These are phyloP conservation scores for Amoebophrya sp. DNA, from an alignment of 169 alveolate genomes.

Conservation along the genomic window DNA sequence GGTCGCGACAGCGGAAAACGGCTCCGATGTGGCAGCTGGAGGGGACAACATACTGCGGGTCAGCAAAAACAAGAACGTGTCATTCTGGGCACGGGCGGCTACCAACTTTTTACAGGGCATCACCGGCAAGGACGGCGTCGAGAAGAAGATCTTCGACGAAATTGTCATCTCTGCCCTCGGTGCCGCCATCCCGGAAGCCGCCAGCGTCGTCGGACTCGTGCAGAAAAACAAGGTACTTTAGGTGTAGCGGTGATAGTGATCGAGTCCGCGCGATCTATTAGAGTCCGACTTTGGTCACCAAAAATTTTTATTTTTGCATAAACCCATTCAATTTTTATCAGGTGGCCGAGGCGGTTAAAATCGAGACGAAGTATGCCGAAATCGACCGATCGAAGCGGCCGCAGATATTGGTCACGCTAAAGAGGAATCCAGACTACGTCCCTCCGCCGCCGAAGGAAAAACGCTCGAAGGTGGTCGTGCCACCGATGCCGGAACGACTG, in stretches of 20 bases:
- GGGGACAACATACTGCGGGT: neutral
- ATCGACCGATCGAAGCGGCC: neutral
- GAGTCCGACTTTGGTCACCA: too few relatives aligned
- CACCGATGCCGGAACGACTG: neutral
- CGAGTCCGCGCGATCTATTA: too few relatives aligned
- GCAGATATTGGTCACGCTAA: neutral
- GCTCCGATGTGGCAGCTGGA: neutral
- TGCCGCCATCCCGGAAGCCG: neutral
- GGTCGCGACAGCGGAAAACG: too few relatives aligned
- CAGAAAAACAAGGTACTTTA: too few relatives aligned
- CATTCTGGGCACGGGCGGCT: neutral
- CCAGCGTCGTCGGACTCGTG: neutral
- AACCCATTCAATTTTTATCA: too few relatives aligned
- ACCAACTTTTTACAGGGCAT: neutral
- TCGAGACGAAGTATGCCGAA: neutral
- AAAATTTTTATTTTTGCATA: too few relatives aligned
- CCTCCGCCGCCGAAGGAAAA: neutral
- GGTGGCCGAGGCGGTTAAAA: neutral
- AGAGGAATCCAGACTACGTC: neutral
- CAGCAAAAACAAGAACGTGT: neutral
- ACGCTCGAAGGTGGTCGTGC: neutral
- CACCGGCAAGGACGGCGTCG: neutral
- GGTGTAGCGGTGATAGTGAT: too few relatives aligned
- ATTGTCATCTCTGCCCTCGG: neutral
- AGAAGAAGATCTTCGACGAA: neutral